Conservation (phyloP, 2,329 filamentous ascomycete genomes). For the Apiospora sp. region DNA sequence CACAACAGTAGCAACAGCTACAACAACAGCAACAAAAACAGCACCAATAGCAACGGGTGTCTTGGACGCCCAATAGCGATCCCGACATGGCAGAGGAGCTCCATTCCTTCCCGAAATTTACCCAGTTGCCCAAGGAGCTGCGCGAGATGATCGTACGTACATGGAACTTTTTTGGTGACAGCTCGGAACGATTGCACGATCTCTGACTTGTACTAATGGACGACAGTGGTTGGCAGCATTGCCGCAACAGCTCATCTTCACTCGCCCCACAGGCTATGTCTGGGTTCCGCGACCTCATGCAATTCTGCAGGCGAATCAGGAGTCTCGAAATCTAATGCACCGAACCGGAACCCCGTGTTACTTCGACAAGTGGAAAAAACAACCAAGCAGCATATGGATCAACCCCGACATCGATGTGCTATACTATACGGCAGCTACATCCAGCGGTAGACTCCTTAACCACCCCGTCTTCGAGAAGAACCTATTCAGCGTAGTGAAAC, state of each 20-base stretch:
- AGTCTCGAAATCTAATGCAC: not conserved
- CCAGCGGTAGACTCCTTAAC: not conserved
- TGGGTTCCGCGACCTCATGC: not conserved
- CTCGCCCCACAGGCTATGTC: not conserved
- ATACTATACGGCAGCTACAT: not conserved
- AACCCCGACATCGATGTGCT: not conserved
- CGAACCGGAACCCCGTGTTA: not conserved
- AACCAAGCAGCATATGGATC: not conserved
- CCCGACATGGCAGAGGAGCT: not conserved
- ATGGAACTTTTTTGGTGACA: not conserved
- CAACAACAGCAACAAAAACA: no score
- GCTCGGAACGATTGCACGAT: not conserved
- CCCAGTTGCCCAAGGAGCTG: not conserved
- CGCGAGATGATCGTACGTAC: not conserved
- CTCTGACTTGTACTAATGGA: not conserved
- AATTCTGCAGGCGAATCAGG: not conserved
- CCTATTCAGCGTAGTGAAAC: not conserved
- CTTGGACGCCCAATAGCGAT: not conserved
- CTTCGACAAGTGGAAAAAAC: not conserved
- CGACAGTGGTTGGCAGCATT: not conserved
- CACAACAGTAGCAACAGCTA: no score
- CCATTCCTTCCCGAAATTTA: not conserved
- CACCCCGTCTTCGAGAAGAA: not conserved
- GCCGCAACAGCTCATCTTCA: not conserved
- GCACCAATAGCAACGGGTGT: no score